Base-by-base conservation (phyloP, 441 rosid genomes). In the Euphorbia corollata region DNA sequence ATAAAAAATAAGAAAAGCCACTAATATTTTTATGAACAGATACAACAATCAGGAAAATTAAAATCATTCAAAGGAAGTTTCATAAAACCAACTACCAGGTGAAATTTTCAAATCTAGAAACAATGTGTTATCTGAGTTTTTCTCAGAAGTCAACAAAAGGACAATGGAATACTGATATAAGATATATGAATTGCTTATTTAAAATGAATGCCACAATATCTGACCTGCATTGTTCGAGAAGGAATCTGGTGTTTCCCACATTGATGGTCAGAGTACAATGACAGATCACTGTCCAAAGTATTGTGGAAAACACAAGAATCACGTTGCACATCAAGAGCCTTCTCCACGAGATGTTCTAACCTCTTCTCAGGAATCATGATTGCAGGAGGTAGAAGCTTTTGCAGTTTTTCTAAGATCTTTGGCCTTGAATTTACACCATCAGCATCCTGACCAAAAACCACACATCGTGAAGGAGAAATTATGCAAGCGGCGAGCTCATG, bases 291-390 rank as follows among this genome's bases (percentile, higher is more conserved):
- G 71, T 86, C 82, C 58, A 64, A 69, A 39, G 87, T 69, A 72
- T 87, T 90, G 78, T 87, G 96, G 79, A 80, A 81, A 47, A 59
- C 15, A 78, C 96, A 90, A 65, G 86, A 67, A 61, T 70, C 74
- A 65, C 74, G 72, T 66, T 90, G 90, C 72, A 73, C 67, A 50
- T 65, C 65, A 79, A 90, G 87, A 50, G 79, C 85, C 79, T 81
- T 81, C 59, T 87, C 96, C 58, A 90, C 81, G 64, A 90, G 78
- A 82, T 81, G 84, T 73, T 87, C 94, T 74, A 90, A 75, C 72
- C 92, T 80, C 77, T 77, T 85, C 68, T 86, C 87, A 0, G 90
- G 92, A 64, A 83, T 60, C 83, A 85, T 63, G 19, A 87, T 69
- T 4, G 82, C 63, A 27, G 89, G 75, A 59, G 94, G 92, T 70